A percentile compares a stretch with the other conserved stretches of the same genome.
Conservation (phyloP, 495 filamentous ascomycete species). For the Astrothelium macrocarpum region DNA sequence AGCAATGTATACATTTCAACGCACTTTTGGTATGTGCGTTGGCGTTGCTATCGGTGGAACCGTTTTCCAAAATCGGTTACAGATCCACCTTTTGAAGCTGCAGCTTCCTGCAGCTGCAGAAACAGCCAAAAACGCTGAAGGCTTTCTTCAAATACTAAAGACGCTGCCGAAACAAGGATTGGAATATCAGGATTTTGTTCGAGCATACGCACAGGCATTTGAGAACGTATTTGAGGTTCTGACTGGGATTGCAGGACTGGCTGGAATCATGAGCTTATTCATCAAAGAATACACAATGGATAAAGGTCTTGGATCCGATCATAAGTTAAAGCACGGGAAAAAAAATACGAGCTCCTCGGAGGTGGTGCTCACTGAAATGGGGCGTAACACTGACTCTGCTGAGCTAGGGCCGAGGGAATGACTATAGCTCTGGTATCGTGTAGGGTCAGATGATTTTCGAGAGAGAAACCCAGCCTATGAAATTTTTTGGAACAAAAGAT, state of each 20-base stretch:
- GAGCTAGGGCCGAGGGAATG: too few relatives aligned
- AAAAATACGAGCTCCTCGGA: too few relatives aligned
- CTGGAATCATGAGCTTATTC: background rate
- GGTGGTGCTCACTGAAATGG: too few relatives aligned
- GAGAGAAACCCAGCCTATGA: too few relatives aligned
- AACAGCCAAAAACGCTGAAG: background rate
- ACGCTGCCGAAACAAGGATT: background rate
- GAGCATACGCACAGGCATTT: background rate
- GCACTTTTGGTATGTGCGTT: constrained; percentile 13
- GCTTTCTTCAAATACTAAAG: background rate
- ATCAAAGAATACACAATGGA: constrained; percentile 8
- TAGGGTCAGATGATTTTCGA: too few relatives aligned
- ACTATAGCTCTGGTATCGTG: too few relatives aligned
- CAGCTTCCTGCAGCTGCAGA: background rate
- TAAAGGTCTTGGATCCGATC: background rate
- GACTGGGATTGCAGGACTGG: constrained; percentile 5
- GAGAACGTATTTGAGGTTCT: background rate
- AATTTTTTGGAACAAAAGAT: too few relatives aligned
- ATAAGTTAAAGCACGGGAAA: background rate
- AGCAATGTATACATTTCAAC: constrained; percentile 17
- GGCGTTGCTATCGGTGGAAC: background rate
- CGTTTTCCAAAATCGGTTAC: background rate
- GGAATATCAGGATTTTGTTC: background rate
- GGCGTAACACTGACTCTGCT: too few relatives aligned
- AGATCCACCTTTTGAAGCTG: background rate